Conservation (phyloP, 352 stramenopile species). For the Globisporangium nunn region DNA sequence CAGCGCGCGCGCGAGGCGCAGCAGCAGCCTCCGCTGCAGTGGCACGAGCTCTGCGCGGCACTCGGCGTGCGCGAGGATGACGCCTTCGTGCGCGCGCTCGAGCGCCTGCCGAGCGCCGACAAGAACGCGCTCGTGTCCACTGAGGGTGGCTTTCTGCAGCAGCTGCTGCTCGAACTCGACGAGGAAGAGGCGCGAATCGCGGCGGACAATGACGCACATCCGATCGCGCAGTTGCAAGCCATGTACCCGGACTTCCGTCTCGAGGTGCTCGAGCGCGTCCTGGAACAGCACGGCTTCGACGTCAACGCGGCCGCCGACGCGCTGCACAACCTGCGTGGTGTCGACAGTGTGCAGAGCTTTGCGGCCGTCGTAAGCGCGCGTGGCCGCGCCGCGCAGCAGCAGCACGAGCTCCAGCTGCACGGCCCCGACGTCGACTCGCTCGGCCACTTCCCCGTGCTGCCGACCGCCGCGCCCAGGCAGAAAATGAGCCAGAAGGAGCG, state of each 20-base stretch:
- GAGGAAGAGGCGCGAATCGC: constrained; percentile 27
- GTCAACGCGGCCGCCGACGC: constrained; percentile 42
- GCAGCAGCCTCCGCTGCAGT: constrained; percentile 26
- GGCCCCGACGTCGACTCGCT: constrained; percentile 35
- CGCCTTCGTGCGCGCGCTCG: constrained; percentile 40
- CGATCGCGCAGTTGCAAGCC: constrained; percentile 40
- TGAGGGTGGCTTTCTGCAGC: constrained; percentile 60
- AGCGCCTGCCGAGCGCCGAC: constrained; percentile 36
- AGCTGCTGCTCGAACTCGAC: constrained; percentile 49
- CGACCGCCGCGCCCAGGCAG: constrained; percentile 29
- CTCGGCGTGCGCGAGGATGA: constrained; percentile 45
- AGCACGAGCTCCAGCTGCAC: constrained; percentile 18
- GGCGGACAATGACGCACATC: constrained; percentile 22
- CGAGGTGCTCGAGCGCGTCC: constrained; percentile 56
- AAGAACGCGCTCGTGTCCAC: constrained; percentile 29
- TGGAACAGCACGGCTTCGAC: constrained; percentile 51
- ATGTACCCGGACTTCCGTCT: constrained; percentile 52
- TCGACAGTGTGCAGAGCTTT: constrained; percentile 58
- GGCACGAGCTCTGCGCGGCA: constrained; percentile 43
- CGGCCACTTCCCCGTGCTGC: constrained; percentile 45
- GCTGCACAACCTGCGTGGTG: constrained; percentile 43
- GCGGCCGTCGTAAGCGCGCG: constrained; percentile 40
- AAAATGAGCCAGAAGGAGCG: constrained; percentile 12
- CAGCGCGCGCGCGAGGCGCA: constrained; percentile 19
- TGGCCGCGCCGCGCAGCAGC: constrained; percentile 10